Percentiles rank a stretch among this genome's conserved stretches.
Evolutionary conservation across 768 basidiomycete genomes (phyloP).

Genomic region (Mycena olivaceomarginata): DNA sequence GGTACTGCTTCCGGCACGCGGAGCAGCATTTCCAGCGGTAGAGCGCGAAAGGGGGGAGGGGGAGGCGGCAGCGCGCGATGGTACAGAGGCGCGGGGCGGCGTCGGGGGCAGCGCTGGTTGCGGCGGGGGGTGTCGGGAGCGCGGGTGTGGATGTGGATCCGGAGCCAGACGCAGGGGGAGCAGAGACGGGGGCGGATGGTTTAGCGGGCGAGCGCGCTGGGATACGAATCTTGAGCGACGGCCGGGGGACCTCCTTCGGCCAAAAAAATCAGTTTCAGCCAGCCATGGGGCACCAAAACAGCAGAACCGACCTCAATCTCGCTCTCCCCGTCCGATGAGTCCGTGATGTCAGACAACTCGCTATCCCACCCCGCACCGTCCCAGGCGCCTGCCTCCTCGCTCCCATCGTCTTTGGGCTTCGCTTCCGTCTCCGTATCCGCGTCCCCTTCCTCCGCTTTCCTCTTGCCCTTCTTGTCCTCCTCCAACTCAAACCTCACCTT

Average conservation of each 20-base stretch:
- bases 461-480: not conserved
- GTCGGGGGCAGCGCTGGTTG: conserved; percentile 19
- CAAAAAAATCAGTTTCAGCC: not conserved
- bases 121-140: conserved; percentile 36
- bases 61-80: conserved; percentile 41
- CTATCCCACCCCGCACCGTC: conserved; percentile 41
- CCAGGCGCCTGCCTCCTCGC: conserved; percentile 14
- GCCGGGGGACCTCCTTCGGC: conserved; percentile 27
- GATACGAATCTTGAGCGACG: conserved; percentile 44
- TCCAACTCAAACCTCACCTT: conserved; percentile 6
- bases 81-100: conserved; percentile 37
- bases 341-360: conserved; percentile 39
- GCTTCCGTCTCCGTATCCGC: not conserved
- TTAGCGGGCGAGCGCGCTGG: conserved; percentile 38
- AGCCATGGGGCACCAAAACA: not conserved
- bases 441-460: not conserved
- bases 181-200: not conserved
- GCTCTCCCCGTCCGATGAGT: conserved; percentile 17
- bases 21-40: conserved; percentile 46
- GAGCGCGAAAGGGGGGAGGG: conserved; percentile 28
- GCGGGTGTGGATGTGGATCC: not conserved
- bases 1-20: conserved; percentile 42
- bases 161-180: not conserved
- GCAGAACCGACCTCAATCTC: conserved; percentile 17
- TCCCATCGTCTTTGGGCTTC: conserved; percentile 9